A percentile compares a stretch with the other conserved stretches of the same genome.
Conservation (phyloP, 306 rosid genomes). For the Fragaria iinumae region DNA sequence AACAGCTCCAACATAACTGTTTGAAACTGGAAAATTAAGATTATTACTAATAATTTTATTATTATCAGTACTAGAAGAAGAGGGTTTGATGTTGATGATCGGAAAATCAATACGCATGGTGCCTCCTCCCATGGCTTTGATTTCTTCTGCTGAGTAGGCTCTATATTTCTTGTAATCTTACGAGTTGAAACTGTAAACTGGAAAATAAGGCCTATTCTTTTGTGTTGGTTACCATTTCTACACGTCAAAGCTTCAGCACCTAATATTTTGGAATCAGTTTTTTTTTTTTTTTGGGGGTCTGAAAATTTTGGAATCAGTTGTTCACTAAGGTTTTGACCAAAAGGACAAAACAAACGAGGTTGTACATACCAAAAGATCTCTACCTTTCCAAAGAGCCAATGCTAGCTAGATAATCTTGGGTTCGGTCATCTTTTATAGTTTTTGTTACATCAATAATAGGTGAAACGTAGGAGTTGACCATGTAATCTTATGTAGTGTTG, state of each 20-base stretch:
- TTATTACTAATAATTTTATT: not conserved
- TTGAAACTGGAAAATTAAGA: conserved; percentile 32
- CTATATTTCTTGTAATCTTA: not conserved
- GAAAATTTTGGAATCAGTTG: too few relatives aligned
- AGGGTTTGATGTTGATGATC: conserved; percentile 19
- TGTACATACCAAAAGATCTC: not conserved
- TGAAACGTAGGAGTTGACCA: too few relatives aligned
- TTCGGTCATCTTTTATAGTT: not conserved
- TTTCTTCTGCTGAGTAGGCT: not conserved
- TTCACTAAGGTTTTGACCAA: not conserved
- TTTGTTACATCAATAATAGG: not conserved
- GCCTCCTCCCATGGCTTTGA: conserved; percentile 52
- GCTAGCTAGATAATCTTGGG: not conserved
- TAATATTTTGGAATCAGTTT: not conserved
- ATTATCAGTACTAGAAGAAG: not conserved
- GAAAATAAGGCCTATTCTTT: not conserved
- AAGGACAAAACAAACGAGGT: not conserved
- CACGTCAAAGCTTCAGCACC: conserved; percentile 9
- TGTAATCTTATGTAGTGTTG: too few relatives aligned
- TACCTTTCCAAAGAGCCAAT: not conserved
- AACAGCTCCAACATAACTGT: not conserved
- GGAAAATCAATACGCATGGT: conserved; percentile 22
- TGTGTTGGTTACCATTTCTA: not conserved
- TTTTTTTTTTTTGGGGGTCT: too few relatives aligned
- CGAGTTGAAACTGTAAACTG: not conserved